Base-by-base conservation (phyloP, 2,329 filamentous ascomycete genomes). In the Pyrenochaeta sp. region DNA sequence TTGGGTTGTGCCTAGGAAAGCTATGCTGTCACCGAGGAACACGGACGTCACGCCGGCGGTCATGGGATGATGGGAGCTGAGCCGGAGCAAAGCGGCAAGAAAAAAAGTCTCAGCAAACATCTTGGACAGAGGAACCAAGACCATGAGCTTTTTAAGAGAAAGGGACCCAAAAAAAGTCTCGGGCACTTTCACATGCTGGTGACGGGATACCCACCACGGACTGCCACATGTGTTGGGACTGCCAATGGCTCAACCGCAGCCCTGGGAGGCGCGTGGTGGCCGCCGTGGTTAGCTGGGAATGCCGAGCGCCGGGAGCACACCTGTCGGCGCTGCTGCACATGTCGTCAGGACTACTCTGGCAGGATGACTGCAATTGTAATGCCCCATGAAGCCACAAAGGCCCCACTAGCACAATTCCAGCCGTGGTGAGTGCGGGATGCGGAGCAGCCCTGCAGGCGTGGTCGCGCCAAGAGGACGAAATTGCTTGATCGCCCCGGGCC, bases 1-100 rank as follows among this genome's bases (percentile, higher is more conserved):
- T 45, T n/a, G n/a, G 51, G 39, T 31, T 18, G 44, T 35, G 47
- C 39, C 41, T 50, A 45, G 51, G 29, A 14, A n/a, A 45, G 49
- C 50, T 44, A 49, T 49, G 54, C 29, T 35, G 58, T 58, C 55
- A 58, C 54, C 48, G 54, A 47, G 45, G 43, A 51, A 50, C 45
- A 48, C 47, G 51, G 55, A 51, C 51, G 48, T 41, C 51, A 35
- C 47, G 30, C 36, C 49, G 55, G 47, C 23, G 60, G 62, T 66
- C 63, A 66, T 63, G 61, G 49, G 61, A 41, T 53, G 36, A n/a
- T n/a, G n/a, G n/a, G 30, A 46, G 45, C 42, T 62, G 47, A 50
- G 59, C 64, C 63, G 64, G 61, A 52, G 50, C 52, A 53, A 58
- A 52, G 62, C 64, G 61, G 54, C 49, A 39, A n/a, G n/a, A n/a